Conservation (phyloP, 805 yeast species). For the Metschnikowia koreensis region DNA sequence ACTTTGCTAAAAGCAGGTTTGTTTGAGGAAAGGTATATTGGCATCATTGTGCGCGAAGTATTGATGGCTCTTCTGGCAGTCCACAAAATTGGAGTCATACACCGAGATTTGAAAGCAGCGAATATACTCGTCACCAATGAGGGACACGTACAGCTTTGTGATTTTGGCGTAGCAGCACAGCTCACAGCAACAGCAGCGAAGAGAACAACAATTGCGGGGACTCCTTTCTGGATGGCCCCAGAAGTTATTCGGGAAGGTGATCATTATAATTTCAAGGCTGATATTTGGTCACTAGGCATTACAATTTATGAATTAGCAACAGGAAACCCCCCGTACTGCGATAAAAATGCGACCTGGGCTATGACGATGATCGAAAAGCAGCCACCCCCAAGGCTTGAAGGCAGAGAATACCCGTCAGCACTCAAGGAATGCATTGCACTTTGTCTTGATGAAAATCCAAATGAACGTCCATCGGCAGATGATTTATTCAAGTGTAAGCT, state of each 20-base stretch:
- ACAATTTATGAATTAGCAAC: slow-evolving; percentile 93
- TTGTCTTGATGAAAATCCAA: slow-evolving; percentile 92
- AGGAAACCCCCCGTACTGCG: slow-evolving; percentile 96
- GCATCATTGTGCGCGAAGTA: slow-evolving; percentile 82
- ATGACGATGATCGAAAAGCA: slow-evolving; percentile 90
- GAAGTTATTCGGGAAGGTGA: slow-evolving; percentile 94
- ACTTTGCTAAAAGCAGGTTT: slow-evolving; percentile 83
- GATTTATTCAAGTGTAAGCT: slow-evolving; percentile 75
- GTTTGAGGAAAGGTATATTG: slow-evolving; percentile 78
- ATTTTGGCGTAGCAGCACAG: slow-evolving; percentile 98
- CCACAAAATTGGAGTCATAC: slow-evolving; percentile 88
- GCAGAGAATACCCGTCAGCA: slow-evolving; percentile 70
- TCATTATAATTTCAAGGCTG: slow-evolving; percentile 86
- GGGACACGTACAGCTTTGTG: slow-evolving; percentile 90
- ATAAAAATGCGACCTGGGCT: slow-evolving; percentile 91
- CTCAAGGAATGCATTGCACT: slow-evolving; percentile 87
- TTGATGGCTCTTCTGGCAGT: slow-evolving; percentile 75
- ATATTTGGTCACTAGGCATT: slow-evolving; percentile 96
- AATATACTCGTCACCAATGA: slow-evolving; percentile 85
- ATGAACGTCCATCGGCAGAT: slow-evolving; percentile 83
- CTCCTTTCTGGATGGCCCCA: slow-evolving; percentile 99
- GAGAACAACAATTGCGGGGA: slow-evolving; percentile 93
- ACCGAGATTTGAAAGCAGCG: slow-evolving; percentile 95
- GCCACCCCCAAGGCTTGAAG: slow-evolving; percentile 93
- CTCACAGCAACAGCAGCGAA: slow-evolving; percentile 70